These are phyloP conservation scores for Pythium angustatum DNA, from an alignment of 352 stramenopile genomes.

Conservation along the genomic window DNA sequence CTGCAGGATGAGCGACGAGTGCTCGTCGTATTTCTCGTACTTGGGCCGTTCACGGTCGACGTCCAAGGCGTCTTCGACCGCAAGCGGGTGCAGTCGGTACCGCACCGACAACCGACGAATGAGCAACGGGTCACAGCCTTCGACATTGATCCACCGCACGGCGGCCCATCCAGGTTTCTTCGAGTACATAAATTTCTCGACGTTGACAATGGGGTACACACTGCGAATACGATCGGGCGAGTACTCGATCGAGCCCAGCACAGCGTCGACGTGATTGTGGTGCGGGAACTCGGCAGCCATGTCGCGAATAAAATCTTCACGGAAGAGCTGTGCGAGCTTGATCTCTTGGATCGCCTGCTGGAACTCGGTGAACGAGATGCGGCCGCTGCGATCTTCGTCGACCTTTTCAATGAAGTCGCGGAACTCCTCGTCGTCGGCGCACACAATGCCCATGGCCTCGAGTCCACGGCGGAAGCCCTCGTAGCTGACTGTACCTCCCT, in stretches of 20 bases:
- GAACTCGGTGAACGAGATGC: slow-evolving; percentile 87
- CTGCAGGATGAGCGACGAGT: slow-evolving; percentile 77
- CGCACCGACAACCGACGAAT: slow-evolving; percentile 77
- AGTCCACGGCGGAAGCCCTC: slow-evolving; percentile 71
- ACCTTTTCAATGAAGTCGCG: slow-evolving; percentile 72
- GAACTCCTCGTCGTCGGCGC: slow-evolving; percentile 63
- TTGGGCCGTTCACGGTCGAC: slow-evolving; percentile 79
- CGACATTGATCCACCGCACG: slow-evolving; percentile 85
- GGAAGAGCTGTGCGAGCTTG: slow-evolving; percentile 87
- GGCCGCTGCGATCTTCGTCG: slow-evolving; percentile 79
- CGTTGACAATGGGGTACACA: slow-evolving; percentile 62
- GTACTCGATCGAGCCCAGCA: slow-evolving; percentile 77
- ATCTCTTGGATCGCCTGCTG: slow-evolving; percentile 87
- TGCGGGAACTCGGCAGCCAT: slow-evolving; percentile 29
- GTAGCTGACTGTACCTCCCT: slow-evolving; percentile 62
- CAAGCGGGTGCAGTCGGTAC: slow-evolving; percentile 82
- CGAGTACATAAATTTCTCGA: slow-evolving; percentile 88
- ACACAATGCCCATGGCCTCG: slow-evolving; percentile 76
- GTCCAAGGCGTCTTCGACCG: slow-evolving; percentile 83
- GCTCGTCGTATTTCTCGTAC: slow-evolving; percentile 86
- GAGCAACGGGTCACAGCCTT: slow-evolving; percentile 60
- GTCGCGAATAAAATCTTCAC: slow-evolving; percentile 49
- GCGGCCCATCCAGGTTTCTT: slow-evolving; percentile 66
- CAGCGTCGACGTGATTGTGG: slow-evolving; percentile 17
- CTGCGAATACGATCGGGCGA: slow-evolving; percentile 71